Base-by-base conservation (phyloP, 306 rosid species). In the Gleditsia sinensis region DNA sequence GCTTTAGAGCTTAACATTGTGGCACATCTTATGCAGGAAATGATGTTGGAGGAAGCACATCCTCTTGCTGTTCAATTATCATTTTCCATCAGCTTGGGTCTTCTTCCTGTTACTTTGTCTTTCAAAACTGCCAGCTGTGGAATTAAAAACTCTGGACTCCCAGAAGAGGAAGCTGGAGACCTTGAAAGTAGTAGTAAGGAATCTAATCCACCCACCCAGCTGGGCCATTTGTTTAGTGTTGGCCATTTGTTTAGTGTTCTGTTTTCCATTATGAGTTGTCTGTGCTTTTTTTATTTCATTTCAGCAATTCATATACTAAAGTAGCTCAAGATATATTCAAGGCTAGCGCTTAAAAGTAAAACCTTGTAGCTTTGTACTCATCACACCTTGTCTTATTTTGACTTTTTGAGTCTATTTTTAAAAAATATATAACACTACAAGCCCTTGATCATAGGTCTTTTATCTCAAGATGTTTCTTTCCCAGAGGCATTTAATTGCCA, bases 61-160 rank as follows among this genome's bases (percentile, higher is more conserved):
- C 91, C 98, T 71, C 86, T 92, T 58, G 96, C 94, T 46, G 75
- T 92, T 71, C 92, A 88, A 69, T 77, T 95, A 34, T 87, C 99
- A 74, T 88, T 95, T 75, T 69, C 89, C 68, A 75, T 85, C 40
- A 92, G 99, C 87, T 79, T 92, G 80, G 99, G 99, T 55, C 96
- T 95, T 84, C 89, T 94, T 56, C 98, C 99, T 67, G 89, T 88
- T 66, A 83, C 91, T 59, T 75, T 92, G 80, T 86, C 92, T 82
- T 76, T 95, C 84, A 83, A 88, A 83, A 87, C 99, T 48, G 88
- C 82, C 49, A 82, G 97, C 55, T 92, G 97, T 80, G 99, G 97
- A 81, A 90, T 94, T 42, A 90, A 82, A 83, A 90, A 75, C 71
- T 83, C 92, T 76, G 96, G 65, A 80, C 88, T 89, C 79, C 90